Percentiles rank a stretch among this genome's conserved stretches.
These are phyloP conservation scores for Colletotrichum lupini DNA, from an alignment of 2,329 filamentous ascomycete genomes.

Conservation along the genomic window DNA sequence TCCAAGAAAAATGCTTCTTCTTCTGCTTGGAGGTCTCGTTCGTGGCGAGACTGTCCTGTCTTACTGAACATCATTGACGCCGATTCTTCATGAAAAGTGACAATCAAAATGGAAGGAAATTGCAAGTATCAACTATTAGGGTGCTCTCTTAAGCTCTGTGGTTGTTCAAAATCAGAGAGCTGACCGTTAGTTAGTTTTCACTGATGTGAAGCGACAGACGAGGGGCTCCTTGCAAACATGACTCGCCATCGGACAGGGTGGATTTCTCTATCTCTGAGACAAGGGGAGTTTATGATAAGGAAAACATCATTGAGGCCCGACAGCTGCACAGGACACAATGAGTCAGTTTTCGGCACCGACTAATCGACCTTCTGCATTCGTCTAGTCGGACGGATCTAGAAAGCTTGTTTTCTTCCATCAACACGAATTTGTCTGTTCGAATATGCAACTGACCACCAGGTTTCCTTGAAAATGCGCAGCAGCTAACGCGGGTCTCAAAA, in stretches of 20 bases:
- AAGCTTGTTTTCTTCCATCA: conserved; percentile 10
- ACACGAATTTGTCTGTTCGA: not conserved
- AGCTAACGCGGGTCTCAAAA: not conserved
- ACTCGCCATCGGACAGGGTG: not conserved
- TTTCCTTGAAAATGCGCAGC: not conserved
- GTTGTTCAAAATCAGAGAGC: not conserved
- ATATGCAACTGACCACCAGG: not conserved
- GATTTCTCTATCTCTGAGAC: not conserved
- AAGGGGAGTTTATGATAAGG: not conserved
- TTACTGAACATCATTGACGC: not conserved
- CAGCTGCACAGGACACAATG: not conserved
- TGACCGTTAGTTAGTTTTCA: not conserved
- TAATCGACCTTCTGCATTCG: conserved; percentile 11
- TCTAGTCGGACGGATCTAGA: not conserved
- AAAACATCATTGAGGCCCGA: not conserved
- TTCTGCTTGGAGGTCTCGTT: not conserved
- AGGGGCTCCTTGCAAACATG: not conserved
- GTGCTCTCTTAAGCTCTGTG: not conserved
- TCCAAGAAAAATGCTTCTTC: not conserved
- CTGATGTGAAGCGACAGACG: not conserved
- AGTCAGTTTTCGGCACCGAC: not conserved
- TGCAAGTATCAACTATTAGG: not conserved
- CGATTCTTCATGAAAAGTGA: not conserved
- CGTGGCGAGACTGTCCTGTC: not conserved
- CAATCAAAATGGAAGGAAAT: not conserved